phyloP scores from a whole-genome alignment of 1,284 basidiomycete genomes.

The Cryptococcus depauperatus region DNA sequence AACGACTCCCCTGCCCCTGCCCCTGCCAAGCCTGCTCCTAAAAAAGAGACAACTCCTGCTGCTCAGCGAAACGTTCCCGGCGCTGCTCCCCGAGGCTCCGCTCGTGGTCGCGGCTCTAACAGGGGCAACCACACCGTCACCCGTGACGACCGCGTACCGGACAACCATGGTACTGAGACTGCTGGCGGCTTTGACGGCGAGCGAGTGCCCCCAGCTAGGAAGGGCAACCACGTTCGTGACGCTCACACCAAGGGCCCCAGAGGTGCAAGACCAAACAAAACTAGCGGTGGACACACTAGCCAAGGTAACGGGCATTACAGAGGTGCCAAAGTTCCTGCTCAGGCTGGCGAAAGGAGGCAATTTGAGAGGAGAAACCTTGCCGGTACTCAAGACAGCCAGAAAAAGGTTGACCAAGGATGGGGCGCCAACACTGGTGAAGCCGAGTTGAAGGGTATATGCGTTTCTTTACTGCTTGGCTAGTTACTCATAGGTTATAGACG shows the following conservation, averaged over 20 bases:
- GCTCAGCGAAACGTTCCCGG: conserved; percentile 30
- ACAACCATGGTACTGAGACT: conserved; percentile 29
- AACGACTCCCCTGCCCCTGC: conserved; percentile 34
- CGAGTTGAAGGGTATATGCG: conserved; percentile 58
- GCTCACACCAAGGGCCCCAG: conserved; percentile 42
- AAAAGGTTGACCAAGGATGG: conserved; percentile 86
- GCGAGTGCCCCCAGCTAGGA: conserved; percentile 35
- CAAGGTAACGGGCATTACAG: conserved; percentile 23
- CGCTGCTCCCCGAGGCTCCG: conserved; percentile 24
- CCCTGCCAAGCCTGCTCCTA: conserved; percentile 24
- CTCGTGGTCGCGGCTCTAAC: conserved; percentile 23
- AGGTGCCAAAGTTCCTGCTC: conserved; percentile 27
- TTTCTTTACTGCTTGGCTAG: not conserved
- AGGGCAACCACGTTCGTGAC: conserved; percentile 31
- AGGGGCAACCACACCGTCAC: conserved; percentile 38
- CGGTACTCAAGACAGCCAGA: conserved; percentile 63
- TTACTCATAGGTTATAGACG: conserved; percentile 29
- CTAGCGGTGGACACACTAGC: conserved; percentile 33
- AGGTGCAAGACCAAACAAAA: conserved; percentile 30
- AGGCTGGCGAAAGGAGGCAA: conserved; percentile 35
- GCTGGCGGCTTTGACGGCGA: conserved; percentile 43
- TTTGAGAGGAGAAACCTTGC: conserved; percentile 35
- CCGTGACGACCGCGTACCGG: conserved; percentile 27
- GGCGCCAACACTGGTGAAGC: conserved; percentile 73
- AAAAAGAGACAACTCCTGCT: conserved; percentile 25